Conservation (phyloP, 352 stramenopile genomes). For the Pythium biforme region DNA sequence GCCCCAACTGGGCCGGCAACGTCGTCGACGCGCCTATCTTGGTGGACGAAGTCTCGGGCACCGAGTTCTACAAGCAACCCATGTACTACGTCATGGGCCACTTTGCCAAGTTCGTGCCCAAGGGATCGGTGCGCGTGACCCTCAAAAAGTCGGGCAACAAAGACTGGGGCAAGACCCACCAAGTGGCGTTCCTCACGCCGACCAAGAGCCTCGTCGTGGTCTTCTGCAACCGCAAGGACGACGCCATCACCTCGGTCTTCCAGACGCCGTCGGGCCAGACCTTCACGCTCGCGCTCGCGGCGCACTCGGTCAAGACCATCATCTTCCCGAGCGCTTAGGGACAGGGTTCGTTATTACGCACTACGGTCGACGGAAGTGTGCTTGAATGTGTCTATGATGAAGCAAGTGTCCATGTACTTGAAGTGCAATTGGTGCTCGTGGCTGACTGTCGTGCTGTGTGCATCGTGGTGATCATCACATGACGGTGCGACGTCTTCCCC, state of each 20-base stretch:
- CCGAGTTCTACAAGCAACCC: constrained; percentile 80
- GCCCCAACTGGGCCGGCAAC: constrained; percentile 77
- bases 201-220: constrained; percentile 38
- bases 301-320: constrained; percentile 26
- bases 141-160: constrained; percentile 28
- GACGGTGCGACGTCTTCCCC: no score
- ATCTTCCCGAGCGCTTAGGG: constrained; percentile 21
- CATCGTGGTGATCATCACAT: no score
- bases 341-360: no score
- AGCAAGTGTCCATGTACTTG: no score
- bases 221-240: constrained; percentile 37
- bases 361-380: no score
- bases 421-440: no score
- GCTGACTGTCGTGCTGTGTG: no score
- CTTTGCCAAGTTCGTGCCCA: constrained; percentile 69
- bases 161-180: constrained; percentile 34
- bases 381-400: no score
- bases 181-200: constrained; percentile 47
- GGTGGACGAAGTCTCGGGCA: constrained; percentile 48
- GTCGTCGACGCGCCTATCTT: constrained; percentile 71
- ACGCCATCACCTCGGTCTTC: constrained; percentile 12
- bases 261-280: constrained; percentile 16
- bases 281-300: constrained; percentile 15
- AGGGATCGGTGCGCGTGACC: constrained; percentile 16
- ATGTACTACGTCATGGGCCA: constrained; percentile 85